Base-by-base conservation (phyloP, 306 rosid species). In the Hippophae gyantsensis region DNA sequence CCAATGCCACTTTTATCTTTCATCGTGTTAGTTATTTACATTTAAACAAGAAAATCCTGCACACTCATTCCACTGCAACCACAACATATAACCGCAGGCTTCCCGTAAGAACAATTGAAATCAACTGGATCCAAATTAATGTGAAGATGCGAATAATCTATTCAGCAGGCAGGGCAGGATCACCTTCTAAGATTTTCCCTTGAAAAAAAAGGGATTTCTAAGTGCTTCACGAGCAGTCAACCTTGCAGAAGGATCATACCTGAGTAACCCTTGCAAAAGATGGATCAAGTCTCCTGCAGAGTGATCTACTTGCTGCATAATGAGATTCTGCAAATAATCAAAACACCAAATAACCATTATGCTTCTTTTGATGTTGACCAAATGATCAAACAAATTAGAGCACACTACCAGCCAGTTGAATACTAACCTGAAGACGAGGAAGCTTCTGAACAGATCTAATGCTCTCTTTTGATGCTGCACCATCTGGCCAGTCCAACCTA, bases 301-400 rank as follows among this genome's bases (percentile, higher is more conserved):
- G 73, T 92, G 99, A 61, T 92, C 99, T 8, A 85, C 99, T 10
- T 92, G 95, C 76, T 80, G 96, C 99, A 92, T 92, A 63, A 92
- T 26, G 52, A 92, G 79, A 67, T 92, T 92, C 96, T 89, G 93
- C 78, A 62, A 7, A 38, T 2, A 42, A 47, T 56, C 2, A 6
- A 23, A 0, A 42, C 23, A 18, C 23, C 23, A 18, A 18, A 18
- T 18, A 18, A 18, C 23, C 23, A 18, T 18, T 18, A 18, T 18
- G 23, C 23, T 18, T 18, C 23, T 18, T 18, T 18, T 18, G 23
- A 18, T 18, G 23, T 18, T 18, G 8, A 38, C 8, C 43, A 5
- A 43, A 5, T 47, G 0, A 10, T 3, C 13, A 64, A 7, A 18
- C 42, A 72, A 1, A 13, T 18, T 6, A 0, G 7, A 42, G 56